Percentiles rank a stretch among this genome's conserved stretches.
Conservation (phyloP, 306 rosid genomes). For the Fagus crenata region DNA sequence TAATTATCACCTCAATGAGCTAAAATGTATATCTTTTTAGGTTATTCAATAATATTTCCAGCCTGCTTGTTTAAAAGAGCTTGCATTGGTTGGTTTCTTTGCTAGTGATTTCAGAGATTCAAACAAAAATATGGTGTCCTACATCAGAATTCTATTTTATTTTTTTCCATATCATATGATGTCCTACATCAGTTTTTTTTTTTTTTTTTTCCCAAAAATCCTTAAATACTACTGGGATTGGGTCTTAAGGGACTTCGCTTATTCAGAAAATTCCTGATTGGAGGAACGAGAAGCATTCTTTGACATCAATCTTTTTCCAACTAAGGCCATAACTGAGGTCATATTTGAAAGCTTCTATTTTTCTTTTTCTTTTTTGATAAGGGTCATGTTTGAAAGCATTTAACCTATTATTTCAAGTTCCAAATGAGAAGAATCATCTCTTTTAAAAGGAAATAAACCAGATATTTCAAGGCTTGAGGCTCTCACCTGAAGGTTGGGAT, state of each 20-base stretch:
- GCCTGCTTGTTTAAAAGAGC: constrained; percentile 11
- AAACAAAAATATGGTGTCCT: constrained; percentile 1
- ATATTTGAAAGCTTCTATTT: constrained; percentile 2
- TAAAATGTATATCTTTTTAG: background rate
- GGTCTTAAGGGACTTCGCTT: background rate
- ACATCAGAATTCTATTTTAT: too few relatives aligned
- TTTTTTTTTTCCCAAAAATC: constrained; percentile 1
- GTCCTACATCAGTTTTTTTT: background rate
- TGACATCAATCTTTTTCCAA: background rate
- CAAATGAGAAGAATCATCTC: constrained; percentile 18
- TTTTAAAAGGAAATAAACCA: constrained; percentile 27
- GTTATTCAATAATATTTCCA: constrained; percentile 8
- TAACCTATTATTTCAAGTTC: constrained; percentile 26
- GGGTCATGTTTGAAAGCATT: background rate
- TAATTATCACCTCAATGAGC: constrained; percentile 4
- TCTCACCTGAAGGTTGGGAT: constrained; percentile 70
- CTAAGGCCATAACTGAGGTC: background rate
- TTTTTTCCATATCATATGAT: too few relatives aligned
- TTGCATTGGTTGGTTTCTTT: constrained; percentile 20
- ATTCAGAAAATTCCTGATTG: background rate
- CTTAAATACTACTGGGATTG: background rate
- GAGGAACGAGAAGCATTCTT: background rate
- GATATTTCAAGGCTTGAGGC: constrained; percentile 9
- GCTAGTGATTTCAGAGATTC: constrained; percentile 5
- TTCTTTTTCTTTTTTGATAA: background rate